Base-by-base conservation (phyloP, 345 rosid species). In the Excoecaria agallocha region DNA sequence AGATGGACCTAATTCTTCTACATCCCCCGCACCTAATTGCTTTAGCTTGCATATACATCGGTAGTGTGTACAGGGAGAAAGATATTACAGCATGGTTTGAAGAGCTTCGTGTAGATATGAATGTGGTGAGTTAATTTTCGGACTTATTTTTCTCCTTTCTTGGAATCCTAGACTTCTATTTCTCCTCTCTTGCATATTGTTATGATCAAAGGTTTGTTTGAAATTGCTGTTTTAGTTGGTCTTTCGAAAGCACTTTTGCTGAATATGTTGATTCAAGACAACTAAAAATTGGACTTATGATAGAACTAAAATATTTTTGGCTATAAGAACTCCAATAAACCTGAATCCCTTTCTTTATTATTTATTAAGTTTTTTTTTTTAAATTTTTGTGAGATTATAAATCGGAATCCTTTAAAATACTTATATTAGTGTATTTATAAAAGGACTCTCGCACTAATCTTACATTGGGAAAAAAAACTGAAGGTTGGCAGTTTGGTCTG, bases 31-130 rank as follows among this genome's bases (percentile, higher is more conserved):
- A 90, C 82, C 82, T 89, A 71, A 91, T 95, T 73, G 89, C 99
- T 35, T 80, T 95, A 65, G 99, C 99, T 84, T 95, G 97, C 92
- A 89, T 95, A 52, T 91, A 87, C 80, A 90, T 91, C 69, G 93
- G 96, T 49, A 87, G 92, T 30, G 94, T 87, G 45, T 76, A 81
- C 78, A 89, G 85, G 76, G 99, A 93, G 20, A 91, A 82, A 83
- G 98, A 93, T 79, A 85, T 77, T 70, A 88, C 87, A 19, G 82
- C 96, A n/a, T 95, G 99, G 99, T 93, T 95, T 69, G 99, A 95
- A 84, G 99, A 95, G 84, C 98, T 95, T 43, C 90, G 86, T 0
- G 96, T 89, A n/a, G 99, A 93, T 83, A 91, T 95, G 98, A 95
- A 90, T 83, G 89, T 88, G 78, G 99, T 95, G 82, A 87, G 93